Evolutionary conservation across 2,329 filamentous ascomycete genomes (phyloP).

Genomic region (Diaporthe vaccinii): DNA sequence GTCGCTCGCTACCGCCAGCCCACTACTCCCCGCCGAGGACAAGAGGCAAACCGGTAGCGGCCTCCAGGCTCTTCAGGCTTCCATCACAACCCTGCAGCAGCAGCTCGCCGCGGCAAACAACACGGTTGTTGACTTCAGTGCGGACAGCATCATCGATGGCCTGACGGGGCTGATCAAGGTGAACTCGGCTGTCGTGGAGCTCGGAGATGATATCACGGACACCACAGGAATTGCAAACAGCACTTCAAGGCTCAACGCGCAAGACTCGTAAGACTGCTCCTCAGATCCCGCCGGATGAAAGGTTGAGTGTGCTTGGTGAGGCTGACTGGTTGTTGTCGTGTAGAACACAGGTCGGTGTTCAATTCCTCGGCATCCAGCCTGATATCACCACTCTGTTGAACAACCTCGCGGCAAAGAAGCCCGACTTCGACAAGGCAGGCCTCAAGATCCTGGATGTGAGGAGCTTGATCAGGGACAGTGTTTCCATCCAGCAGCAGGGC

Average conservation of each 20-base stretch:
- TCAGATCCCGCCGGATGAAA: too few relatives aligned
- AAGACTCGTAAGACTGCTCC: slow-evolving; percentile 21
- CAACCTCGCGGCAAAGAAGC: slow-evolving; percentile 23
- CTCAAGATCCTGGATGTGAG: slow-evolving; percentile 34
- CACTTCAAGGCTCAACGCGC: slow-evolving; percentile 1
- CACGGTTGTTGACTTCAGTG: slow-evolving; percentile 11
- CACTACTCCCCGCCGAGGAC: not conserved
- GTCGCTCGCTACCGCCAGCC: slow-evolving; percentile 14
- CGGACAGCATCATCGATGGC: slow-evolving; percentile 3
- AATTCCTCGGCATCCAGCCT: slow-evolving; percentile 27
- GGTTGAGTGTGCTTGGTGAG: too few relatives aligned
- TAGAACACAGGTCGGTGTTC: slow-evolving; percentile 27
- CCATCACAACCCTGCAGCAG: not conserved
- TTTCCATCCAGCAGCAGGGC: slow-evolving; percentile 26
- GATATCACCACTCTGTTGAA: slow-evolving; percentile 24
- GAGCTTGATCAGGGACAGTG: slow-evolving; percentile 25
- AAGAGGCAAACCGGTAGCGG: slow-evolving; percentile 7
- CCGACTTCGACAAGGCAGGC: slow-evolving; percentile 15
- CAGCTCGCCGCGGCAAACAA: slow-evolving; percentile 21
- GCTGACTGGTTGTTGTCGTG: not conserved
- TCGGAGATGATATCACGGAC: not conserved
- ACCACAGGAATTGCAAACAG: not conserved
- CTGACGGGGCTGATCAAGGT: slow-evolving; percentile 31
- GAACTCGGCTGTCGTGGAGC: slow-evolving; percentile 23
- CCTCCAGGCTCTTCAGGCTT: not conserved